These are phyloP conservation scores for Herpetomonas tarakana DNA, from an alignment of 208 protist species.

Conservation along the genomic window DNA sequence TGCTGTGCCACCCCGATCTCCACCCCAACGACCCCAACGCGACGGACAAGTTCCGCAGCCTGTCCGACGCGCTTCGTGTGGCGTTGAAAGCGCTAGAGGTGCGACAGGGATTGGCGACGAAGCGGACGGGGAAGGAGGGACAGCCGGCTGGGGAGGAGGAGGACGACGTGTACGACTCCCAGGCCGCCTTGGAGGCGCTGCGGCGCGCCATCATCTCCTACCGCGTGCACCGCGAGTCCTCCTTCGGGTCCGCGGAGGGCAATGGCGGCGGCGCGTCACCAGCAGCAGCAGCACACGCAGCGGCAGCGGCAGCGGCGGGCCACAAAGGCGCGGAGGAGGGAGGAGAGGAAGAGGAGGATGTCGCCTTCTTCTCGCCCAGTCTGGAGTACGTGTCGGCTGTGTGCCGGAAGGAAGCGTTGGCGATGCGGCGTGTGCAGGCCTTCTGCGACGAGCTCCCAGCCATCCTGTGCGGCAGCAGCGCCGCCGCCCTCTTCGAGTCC, in stretches of 20 bases:
- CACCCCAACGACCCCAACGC: slow-evolving; percentile 66
- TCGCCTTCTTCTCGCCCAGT: slow-evolving; percentile 41
- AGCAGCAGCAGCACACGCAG: too few relatives aligned
- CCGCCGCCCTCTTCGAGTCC: slow-evolving; percentile 73
- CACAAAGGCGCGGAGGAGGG: not conserved
- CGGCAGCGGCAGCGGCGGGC: too few relatives aligned
- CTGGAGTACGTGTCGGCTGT: slow-evolving; percentile 78
- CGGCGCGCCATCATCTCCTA: slow-evolving; percentile 59
- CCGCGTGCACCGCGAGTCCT: slow-evolving; percentile 19
- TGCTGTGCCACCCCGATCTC: slow-evolving; percentile 81
- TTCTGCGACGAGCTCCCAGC: slow-evolving; percentile 71
- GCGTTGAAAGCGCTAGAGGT: slow-evolving; percentile 64
- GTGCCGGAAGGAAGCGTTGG: slow-evolving; percentile 56
- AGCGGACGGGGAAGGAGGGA: not conserved
- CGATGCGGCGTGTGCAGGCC: slow-evolving; percentile 54
- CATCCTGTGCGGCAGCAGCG: slow-evolving; percentile 59
- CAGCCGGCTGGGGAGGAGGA: not conserved
- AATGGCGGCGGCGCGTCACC: not conserved
- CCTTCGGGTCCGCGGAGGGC: not conserved
- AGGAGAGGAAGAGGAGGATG: not conserved
- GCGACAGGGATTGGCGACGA: slow-evolving; percentile 11
- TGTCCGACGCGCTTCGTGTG: slow-evolving; percentile 74
- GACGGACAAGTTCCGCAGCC: slow-evolving; percentile 62
- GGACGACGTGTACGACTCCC: slow-evolving; percentile 36
- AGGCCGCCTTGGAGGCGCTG: slow-evolving; percentile 47